Evolutionary conservation across 2,329 filamentous ascomycete species (phyloP).

Genomic region (Cadophora gregata): DNA sequence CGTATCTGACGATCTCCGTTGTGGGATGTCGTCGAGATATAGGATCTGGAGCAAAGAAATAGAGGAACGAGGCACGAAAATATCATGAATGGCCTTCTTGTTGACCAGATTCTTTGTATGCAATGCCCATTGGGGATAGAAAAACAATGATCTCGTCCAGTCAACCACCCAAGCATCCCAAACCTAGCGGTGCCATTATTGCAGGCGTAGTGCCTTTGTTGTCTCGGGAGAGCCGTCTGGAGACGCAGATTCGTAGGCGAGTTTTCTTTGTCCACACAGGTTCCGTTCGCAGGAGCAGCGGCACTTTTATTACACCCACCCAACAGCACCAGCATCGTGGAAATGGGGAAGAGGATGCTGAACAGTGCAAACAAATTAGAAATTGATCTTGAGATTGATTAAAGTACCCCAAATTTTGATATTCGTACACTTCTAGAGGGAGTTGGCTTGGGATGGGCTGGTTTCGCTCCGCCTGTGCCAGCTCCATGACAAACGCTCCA

Average conservation of each 20-base stretch:
- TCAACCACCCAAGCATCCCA: slow-evolving; percentile 35
- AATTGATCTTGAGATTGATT: slow-evolving; percentile 26
- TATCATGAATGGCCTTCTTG: slow-evolving; percentile 44
- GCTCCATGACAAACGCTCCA: slow-evolving; percentile 32
- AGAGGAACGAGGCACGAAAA: slow-evolving; percentile 30
- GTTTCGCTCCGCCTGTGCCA: slow-evolving; percentile 25
- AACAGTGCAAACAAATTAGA: slow-evolving; percentile 30
- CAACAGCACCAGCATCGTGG: slow-evolving; percentile 28
- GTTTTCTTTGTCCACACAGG: slow-evolving; percentile 40
- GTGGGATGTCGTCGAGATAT: slow-evolving; percentile 23
- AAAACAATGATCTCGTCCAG: slow-evolving; percentile 43
- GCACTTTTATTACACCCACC: slow-evolving; percentile 25
- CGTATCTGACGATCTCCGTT: slow-evolving; percentile 23
- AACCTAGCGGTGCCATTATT: slow-evolving; percentile 41
- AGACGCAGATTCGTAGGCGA: slow-evolving; percentile 38
- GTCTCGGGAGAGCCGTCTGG: slow-evolving; percentile 44
- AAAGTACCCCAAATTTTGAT: slow-evolving; percentile 29
- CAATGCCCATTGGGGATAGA: slow-evolving; percentile 39
- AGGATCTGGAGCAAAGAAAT: slow-evolving; percentile 27
- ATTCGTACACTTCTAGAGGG: slow-evolving; percentile 34
- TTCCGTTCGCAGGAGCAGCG: slow-evolving; percentile 35
- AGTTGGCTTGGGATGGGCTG: slow-evolving; percentile 26
- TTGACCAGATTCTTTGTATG: slow-evolving; percentile 43
- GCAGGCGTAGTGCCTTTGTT: slow-evolving; percentile 42
- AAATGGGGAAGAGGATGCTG: slow-evolving; percentile 24